phyloP scores from a whole-genome alignment of 192 early-diverging fungal species.

The Coemansia sp. region DNA sequence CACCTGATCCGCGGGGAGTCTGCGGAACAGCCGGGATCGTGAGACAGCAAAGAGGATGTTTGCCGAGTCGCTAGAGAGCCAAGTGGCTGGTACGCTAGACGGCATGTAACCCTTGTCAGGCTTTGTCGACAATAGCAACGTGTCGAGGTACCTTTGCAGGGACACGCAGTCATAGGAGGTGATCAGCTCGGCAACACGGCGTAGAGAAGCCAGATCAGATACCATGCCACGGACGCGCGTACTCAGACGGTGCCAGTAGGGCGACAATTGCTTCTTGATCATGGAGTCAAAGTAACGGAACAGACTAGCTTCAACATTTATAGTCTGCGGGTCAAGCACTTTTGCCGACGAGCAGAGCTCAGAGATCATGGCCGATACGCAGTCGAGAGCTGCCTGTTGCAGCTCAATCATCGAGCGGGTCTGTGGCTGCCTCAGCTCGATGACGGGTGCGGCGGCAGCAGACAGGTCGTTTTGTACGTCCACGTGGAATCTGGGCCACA shows the following conservation, averaged over 20 bases:
- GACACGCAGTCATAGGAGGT: slow-evolving; percentile 85
- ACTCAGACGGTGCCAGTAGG: slow-evolving; percentile 84
- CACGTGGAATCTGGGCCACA: slow-evolving; percentile 77
- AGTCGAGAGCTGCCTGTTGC: slow-evolving; percentile 81
- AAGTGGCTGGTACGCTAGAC: slow-evolving; percentile 58
- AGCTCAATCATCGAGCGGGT: slow-evolving; percentile 78
- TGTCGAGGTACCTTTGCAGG: slow-evolving; percentile 84
- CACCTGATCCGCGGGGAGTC: neutral
- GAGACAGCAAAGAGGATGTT: slow-evolving; percentile 72
- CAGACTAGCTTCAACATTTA: slow-evolving; percentile 84
- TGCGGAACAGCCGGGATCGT: slow-evolving; percentile 52
- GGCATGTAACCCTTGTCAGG: slow-evolving; percentile 26
- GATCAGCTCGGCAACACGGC: slow-evolving; percentile 72
- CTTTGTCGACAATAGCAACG: slow-evolving; percentile 63
- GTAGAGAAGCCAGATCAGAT: slow-evolving; percentile 67
- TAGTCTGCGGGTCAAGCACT: slow-evolving; percentile 73
- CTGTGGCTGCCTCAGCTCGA: slow-evolving; percentile 77
- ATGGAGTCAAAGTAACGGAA: slow-evolving; percentile 82
- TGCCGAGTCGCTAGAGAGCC: slow-evolving; percentile 85
- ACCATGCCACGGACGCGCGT: slow-evolving; percentile 72
- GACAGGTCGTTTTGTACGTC: slow-evolving; percentile 51
- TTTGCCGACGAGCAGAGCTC: slow-evolving; percentile 70
- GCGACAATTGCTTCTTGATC: slow-evolving; percentile 72
- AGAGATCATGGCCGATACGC: slow-evolving; percentile 70
- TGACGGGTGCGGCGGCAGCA: slow-evolving; percentile 56